Conservation (phyloP, 2,329 filamentous ascomycete species). For the Aspergillus fumigatus region DNA sequence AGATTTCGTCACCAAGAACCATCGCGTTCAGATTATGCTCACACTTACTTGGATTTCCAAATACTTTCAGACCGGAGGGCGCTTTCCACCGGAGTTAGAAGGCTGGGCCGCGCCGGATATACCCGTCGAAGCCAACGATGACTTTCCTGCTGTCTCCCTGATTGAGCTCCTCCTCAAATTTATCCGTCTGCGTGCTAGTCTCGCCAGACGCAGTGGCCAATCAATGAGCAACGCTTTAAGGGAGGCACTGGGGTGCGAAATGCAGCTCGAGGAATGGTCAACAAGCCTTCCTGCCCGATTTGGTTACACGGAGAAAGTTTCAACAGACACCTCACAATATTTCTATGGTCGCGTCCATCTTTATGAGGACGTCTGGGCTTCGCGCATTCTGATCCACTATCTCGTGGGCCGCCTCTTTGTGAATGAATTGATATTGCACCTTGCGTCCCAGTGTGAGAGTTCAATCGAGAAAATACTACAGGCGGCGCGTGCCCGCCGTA, state of each 20-base stretch:
- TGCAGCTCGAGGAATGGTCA: slow-evolving; percentile 17
- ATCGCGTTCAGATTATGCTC: too few species aligned
- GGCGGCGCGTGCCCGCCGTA: slow-evolving; percentile 13
- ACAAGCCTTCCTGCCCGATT: slow-evolving; percentile 13
- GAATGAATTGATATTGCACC: slow-evolving; percentile 19
- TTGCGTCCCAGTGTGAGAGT: not conserved
- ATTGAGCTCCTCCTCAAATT: slow-evolving; percentile 20
- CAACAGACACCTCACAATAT: slow-evolving; percentile 6
- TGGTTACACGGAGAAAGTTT: slow-evolving; percentile 9
- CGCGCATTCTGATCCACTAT: slow-evolving; percentile 19
- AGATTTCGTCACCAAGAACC: too few species aligned
- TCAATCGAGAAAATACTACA: slow-evolving; percentile 5
- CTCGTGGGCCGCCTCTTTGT: slow-evolving; percentile 17
- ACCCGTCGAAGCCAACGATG: not conserved
- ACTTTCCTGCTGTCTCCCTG: slow-evolving; percentile 9
- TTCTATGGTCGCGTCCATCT: slow-evolving; percentile 19
- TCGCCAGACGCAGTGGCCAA: not conserved
- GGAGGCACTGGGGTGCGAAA: slow-evolving; percentile 11
- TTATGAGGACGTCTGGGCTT: slow-evolving; percentile 20
- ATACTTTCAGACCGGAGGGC: slow-evolving; percentile 13
- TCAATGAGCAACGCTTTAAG: slow-evolving; percentile 1
- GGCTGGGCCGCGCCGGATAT: slow-evolving; percentile 11
- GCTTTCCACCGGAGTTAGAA: slow-evolving; percentile 8
- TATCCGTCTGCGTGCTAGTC: slow-evolving; percentile 7
- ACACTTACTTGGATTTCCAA: slow-evolving; percentile 14